Conservation (phyloP, 495 filamentous ascomycete genomes). For the Hypomontagnella monticulosa region DNA sequence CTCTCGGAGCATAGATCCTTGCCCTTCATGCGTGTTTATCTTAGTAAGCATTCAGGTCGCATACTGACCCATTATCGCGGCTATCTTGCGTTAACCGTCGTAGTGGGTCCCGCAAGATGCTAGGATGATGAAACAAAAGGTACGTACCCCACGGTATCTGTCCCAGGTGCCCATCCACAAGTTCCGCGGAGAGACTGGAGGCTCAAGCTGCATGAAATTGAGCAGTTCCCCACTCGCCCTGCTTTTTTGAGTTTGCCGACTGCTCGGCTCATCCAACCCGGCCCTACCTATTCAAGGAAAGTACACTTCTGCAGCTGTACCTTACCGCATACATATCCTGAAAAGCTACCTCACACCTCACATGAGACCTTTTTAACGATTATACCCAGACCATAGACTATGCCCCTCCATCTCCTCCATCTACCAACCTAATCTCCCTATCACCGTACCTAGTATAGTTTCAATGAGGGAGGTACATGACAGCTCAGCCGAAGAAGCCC, state of each 20-base stretch:
- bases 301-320: slow-evolving; percentile 37
- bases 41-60: slow-evolving; percentile 23
- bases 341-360: slow-evolving; percentile 5
- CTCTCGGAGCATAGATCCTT: slow-evolving; percentile 8
- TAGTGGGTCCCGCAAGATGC: slow-evolving; percentile 28
- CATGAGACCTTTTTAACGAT: slow-evolving; percentile 5
- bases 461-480: neutral
- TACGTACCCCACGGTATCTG: slow-evolving; percentile 42
- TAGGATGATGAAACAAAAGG: slow-evolving; percentile 28
- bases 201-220: slow-evolving; percentile 46
- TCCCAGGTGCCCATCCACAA: slow-evolving; percentile 12
- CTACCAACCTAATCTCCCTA: neutral
- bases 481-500: slow-evolving; percentile 9
- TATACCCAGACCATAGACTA: too few relatives aligned
- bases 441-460: neutral
- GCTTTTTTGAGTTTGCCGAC: slow-evolving; percentile 44
- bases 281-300: slow-evolving; percentile 34
- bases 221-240: slow-evolving; percentile 36
- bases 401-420: too few relatives aligned
- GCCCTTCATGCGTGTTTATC: slow-evolving; percentile 9
- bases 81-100: slow-evolving; percentile 42
- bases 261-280: slow-evolving; percentile 42
- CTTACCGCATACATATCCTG: slow-evolving; percentile 29
- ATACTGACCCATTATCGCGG: slow-evolving; percentile 32
- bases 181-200: slow-evolving; percentile 32